phyloP scores from a whole-genome alignment of 371 early-diverging fungal species.

The Paraphysoderma sedebokerense region DNA sequence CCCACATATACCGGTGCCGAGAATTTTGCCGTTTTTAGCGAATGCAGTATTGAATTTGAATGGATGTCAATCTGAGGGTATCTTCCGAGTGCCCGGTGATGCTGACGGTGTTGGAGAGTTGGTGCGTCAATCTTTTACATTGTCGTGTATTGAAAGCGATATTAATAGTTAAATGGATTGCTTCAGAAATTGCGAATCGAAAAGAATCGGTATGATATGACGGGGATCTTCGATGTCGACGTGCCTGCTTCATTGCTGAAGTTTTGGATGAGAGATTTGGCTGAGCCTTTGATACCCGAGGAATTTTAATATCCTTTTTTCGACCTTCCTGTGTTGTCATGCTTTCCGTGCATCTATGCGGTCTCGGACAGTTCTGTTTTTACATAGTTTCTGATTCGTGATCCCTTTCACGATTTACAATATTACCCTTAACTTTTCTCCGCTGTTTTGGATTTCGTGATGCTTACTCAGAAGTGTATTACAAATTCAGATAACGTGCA shows the following conservation, averaged over 20 bases:
- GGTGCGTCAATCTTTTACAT: constrained; percentile 19
- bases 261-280: constrained; percentile 79
- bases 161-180: background rate
- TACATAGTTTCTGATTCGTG: too few species aligned
- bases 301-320: too few species aligned
- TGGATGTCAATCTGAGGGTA: constrained; percentile 78
- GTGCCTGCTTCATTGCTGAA: constrained; percentile 83
- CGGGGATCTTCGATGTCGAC: constrained; percentile 66
- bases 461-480: constrained; percentile 48
- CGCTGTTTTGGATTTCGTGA: too few species aligned
- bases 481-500: constrained; percentile 28
- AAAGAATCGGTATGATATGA: constrained; percentile 51
- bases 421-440: too few species aligned
- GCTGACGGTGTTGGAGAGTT: constrained; percentile 64
- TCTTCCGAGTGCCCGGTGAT: constrained; percentile 92
- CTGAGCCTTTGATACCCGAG: constrained; percentile 75
- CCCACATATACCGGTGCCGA: constrained; percentile 42
- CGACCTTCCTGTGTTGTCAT: too few species aligned
- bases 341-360: constrained; percentile 1
- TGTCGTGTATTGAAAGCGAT: background rate
- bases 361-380: too few species aligned
- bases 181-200: constrained; percentile 61
- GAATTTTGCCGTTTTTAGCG: constrained; percentile 66
- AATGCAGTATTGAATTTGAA: constrained; percentile 51
- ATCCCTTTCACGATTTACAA: too few species aligned